A percentile compares a stretch with the other conserved stretches of the same genome.
These are phyloP conservation scores for Polyplosphaeria fusca DNA, from an alignment of 495 filamentous ascomycete species.

Conservation along the genomic window DNA sequence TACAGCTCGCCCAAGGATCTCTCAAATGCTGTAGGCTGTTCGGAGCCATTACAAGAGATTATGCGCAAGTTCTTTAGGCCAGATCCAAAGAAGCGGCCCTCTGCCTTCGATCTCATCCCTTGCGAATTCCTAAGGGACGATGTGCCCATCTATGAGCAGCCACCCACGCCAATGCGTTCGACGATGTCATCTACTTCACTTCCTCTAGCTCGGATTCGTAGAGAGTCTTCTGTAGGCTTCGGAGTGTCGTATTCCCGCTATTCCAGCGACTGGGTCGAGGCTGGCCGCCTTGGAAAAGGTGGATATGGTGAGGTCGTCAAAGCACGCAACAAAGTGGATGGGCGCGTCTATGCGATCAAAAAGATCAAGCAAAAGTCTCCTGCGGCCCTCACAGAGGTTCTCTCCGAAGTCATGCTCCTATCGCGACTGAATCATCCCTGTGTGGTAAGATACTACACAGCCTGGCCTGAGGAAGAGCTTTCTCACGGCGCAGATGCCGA, in stretches of 20 bases:
- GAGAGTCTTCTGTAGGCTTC: constrained; percentile 26
- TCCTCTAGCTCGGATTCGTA: constrained; percentile 7
- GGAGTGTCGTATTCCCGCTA: constrained; percentile 63
- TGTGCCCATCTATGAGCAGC: constrained; percentile 48
- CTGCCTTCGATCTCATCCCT: constrained; percentile 83
- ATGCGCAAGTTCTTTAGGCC: constrained; percentile 76
- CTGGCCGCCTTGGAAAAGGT: constrained; percentile 83
- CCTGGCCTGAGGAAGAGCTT: constrained; percentile 81
- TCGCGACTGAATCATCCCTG: constrained; percentile 92
- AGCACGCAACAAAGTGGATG: constrained; percentile 89
- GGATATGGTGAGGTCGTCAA: constrained; percentile 98
- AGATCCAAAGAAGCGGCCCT: constrained; percentile 78
- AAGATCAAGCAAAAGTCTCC: constrained; percentile 85
- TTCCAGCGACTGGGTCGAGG: constrained; percentile 81
- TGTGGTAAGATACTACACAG: constrained; percentile 92
- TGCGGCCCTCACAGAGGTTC: constrained; percentile 73
- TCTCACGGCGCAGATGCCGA: constrained; percentile 43
- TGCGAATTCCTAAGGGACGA: constrained; percentile 80
- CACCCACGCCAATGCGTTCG: constrained; percentile 20
- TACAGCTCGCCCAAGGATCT: constrained; percentile 75
- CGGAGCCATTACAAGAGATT: constrained; percentile 72
- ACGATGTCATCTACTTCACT: constrained; percentile 29
- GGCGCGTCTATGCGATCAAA: constrained; percentile 91
- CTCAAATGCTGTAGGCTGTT: constrained; percentile 61
- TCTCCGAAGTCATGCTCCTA: constrained; percentile 87